Conservation (phyloP, 1,284 basidiomycete genomes). For the Naganishia sp. region DNA sequence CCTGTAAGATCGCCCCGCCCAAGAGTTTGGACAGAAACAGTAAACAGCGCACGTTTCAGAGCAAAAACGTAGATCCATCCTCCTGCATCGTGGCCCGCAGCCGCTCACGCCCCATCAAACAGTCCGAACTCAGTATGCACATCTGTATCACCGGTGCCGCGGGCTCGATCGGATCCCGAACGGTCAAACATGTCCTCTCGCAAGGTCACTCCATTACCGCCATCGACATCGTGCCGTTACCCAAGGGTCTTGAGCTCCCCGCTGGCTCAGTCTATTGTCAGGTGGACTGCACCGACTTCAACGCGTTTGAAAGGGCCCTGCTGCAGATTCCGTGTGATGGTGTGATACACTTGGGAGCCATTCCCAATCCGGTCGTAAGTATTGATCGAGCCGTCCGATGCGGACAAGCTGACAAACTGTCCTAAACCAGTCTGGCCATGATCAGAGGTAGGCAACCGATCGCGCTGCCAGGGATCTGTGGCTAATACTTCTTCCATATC, state of each 20-base stretch:
- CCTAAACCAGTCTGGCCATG: no score
- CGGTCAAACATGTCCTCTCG: constrained; percentile 38
- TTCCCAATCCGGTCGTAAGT: constrained; percentile 43
- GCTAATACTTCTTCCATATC: no score
- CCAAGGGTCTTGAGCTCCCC: constrained; percentile 33
- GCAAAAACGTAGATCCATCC: no score
- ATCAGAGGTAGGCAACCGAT: no score
- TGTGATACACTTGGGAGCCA: constrained; percentile 52
- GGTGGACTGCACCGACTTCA: constrained; percentile 42
- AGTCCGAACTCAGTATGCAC: constrained; percentile 25
- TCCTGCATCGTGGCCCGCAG: no score
- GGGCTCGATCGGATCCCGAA: constrained; percentile 42
- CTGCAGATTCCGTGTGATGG: constrained; percentile 40
- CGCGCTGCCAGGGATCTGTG: no score
- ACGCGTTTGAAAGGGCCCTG: constrained; percentile 40
- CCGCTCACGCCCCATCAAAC: no score
- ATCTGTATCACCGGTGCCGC: constrained; percentile 51
- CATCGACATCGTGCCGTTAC: constrained; percentile 42
- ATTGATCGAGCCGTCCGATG: constrained; percentile 31
- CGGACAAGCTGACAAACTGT: no score
- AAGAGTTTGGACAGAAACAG: no score
- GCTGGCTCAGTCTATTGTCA: constrained; percentile 32
- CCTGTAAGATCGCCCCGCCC: no score
- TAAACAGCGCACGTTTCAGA: no score
- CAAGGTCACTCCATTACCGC: constrained; percentile 44